phyloP scores from a whole-genome alignment of 2,329 filamentous ascomycete species.

The Dendrostoma leiphaemia region DNA sequence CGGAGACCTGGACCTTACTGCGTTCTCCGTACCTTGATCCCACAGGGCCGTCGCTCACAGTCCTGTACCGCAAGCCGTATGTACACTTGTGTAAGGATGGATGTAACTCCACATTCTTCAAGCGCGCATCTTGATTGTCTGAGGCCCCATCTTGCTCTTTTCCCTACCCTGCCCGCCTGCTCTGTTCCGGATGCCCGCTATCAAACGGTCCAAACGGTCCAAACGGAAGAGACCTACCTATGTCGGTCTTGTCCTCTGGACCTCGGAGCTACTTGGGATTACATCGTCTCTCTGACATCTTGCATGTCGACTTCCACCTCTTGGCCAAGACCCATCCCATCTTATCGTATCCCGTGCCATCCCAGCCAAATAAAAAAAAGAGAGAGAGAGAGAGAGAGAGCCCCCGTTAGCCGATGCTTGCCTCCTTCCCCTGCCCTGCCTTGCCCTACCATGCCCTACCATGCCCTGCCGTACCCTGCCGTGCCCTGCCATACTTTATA shows the following conservation, averaged over 20 bases:
- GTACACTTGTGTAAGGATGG: too few species aligned
- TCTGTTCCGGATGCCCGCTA: slow-evolving; percentile 10
- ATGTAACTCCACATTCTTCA: too few species aligned
- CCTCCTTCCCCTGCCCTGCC: slow-evolving; percentile 9
- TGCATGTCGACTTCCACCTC: slow-evolving; percentile 4
- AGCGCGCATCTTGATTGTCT: too few species aligned
- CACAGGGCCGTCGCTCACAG: too few species aligned
- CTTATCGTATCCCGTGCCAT: too few species aligned
- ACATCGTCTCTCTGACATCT: slow-evolving; percentile 1
- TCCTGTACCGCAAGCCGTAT: too few species aligned
- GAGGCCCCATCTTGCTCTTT: too few species aligned
- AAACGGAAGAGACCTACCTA: slow-evolving; percentile 7
- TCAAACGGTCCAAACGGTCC: slow-evolving; percentile 13
- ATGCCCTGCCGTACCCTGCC: background rate
- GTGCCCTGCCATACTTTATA: background rate
- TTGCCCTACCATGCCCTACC: background rate
- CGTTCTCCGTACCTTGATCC: too few species aligned
- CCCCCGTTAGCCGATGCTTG: slow-evolving; percentile 11
- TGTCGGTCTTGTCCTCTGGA: slow-evolving; percentile 8
- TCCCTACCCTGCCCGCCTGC: too few species aligned
- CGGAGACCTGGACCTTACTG: too few species aligned
- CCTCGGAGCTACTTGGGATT: slow-evolving; percentile 18
- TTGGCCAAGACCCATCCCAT: background rate
- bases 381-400: too few species aligned
- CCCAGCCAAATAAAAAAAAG: too few species aligned